Conservation (phyloP, 495 filamentous ascomycete genomes). For the Niebla homalea region DNA sequence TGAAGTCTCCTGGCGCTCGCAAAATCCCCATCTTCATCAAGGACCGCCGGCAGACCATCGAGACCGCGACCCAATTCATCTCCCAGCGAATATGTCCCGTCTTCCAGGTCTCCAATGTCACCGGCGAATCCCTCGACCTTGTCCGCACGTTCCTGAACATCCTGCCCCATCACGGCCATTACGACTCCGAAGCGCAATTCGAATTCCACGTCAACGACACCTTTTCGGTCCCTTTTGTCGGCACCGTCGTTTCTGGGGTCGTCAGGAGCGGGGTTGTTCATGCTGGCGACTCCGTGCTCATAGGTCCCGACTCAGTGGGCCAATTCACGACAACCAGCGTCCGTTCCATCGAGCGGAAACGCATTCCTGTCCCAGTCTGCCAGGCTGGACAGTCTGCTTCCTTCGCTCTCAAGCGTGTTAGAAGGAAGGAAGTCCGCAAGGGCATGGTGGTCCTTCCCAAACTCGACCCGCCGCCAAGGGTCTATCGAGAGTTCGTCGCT, state of each 20-base stretch:
- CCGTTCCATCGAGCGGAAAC: constrained; percentile 88
- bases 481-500: constrained; percentile 83
- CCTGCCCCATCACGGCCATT: constrained; percentile 86
- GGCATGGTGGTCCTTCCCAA: constrained; percentile 96
- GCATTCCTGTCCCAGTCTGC: constrained; percentile 77
- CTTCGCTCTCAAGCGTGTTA: constrained; percentile 75
- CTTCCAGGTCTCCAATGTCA: constrained; percentile 97
- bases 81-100: constrained; percentile 91
- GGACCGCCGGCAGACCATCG: constrained; percentile 77
- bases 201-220: constrained; percentile 97
- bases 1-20: constrained; percentile 83
- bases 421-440: constrained; percentile 89
- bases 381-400: constrained; percentile 87
- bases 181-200: constrained; percentile 75
- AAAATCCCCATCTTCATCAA: constrained; percentile 99
- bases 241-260: constrained; percentile 90
- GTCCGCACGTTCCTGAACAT: constrained; percentile 92
- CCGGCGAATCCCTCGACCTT: constrained; percentile 66
- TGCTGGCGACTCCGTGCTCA: constrained; percentile 73
- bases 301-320: constrained; percentile 85
- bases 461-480: constrained; percentile 60
- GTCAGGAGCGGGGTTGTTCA: constrained; percentile 82
- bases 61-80: constrained; percentile 92
- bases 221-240: constrained; percentile 96
- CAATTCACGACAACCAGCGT: constrained; percentile 85